Percentiles rank a stretch among this genome's conserved stretches.
These are phyloP conservation scores for Nemophila menziesii DNA, from an alignment of 257 asterid genomes.

Conservation along the genomic window DNA sequence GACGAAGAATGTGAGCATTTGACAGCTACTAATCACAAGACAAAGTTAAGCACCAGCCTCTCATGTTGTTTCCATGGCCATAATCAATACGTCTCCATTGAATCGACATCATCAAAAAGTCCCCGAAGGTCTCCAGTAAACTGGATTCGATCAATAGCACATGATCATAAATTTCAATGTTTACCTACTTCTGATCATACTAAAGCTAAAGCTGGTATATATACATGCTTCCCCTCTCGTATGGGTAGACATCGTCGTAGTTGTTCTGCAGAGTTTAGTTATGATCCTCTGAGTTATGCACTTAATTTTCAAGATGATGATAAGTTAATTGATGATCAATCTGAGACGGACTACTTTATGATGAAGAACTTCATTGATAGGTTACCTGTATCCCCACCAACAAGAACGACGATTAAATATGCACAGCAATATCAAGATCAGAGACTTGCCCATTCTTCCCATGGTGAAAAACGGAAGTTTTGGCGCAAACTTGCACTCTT, in stretches of 20 bases:
- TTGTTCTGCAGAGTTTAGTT: conserved; percentile 26
- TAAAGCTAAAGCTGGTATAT: conserved; percentile 13
- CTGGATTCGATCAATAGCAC: conserved; percentile 13
- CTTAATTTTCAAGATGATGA: conserved; percentile 24
- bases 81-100: conserved; percentile 3
- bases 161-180: not conserved
- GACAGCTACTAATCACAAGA: conserved; percentile 14
- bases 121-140: conserved; percentile 12
- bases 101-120: conserved; percentile 10
- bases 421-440: too few relatives aligned
- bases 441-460: conserved; percentile 1
- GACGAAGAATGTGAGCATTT: conserved; percentile 18
- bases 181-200: not conserved
- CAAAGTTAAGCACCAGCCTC: conserved; percentile 9
- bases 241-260: conserved; percentile 20
- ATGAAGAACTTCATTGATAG: conserved; percentile 24
- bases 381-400: conserved; percentile 26
- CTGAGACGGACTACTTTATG: conserved; percentile 3
- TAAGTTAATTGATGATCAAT: not conserved
- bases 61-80: conserved; percentile 19
- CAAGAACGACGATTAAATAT: not conserved
- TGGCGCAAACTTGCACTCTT: conserved; percentile 1
- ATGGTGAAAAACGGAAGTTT: not conserved
- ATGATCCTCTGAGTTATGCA: conserved; percentile 28
- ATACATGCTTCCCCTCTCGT: conserved; percentile 9